These are phyloP conservation scores for Penicillium desertorum DNA, from an alignment of 495 filamentous ascomycete species.

Conservation along the genomic window DNA sequence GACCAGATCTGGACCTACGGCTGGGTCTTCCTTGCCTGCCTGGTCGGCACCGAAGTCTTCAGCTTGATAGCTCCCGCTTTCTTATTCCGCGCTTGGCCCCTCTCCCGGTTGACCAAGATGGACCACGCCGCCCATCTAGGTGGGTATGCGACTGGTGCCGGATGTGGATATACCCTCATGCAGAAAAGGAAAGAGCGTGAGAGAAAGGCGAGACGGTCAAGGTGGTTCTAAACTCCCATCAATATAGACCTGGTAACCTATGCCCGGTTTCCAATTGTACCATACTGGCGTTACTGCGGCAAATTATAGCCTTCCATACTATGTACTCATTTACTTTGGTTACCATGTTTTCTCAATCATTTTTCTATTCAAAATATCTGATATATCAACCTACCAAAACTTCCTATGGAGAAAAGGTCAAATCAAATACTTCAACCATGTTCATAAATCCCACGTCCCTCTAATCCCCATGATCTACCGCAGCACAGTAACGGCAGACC, in stretches of 20 bases:
- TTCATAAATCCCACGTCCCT: neutral
- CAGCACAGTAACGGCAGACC: neutral
- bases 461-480: neutral
- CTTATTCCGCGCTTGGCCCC: conserved; percentile 23
- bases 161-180: conserved; percentile 33
- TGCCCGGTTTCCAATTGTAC: neutral
- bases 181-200: conserved; percentile 23
- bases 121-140: conserved; percentile 75
- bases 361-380: neutral
- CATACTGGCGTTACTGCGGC: conserved; percentile 5
- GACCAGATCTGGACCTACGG: conserved; percentile 36
- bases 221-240: conserved; percentile 16
- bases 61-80: conserved; percentile 32
- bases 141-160: conserved; percentile 56
- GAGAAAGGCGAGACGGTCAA: conserved; percentile 20
- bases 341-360: neutral
- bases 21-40: conserved; percentile 36
- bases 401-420: neutral
- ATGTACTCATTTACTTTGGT: neutral
- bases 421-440: neutral
- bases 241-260: neutral
- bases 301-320: neutral
- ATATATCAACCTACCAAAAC: neutral
- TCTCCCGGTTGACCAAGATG: conserved; percentile 38
- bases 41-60: conserved; percentile 43